These are phyloP conservation scores for Backusella westeae DNA, from an alignment of 192 early-diverging fungal species.

Conservation along the genomic window DNA sequence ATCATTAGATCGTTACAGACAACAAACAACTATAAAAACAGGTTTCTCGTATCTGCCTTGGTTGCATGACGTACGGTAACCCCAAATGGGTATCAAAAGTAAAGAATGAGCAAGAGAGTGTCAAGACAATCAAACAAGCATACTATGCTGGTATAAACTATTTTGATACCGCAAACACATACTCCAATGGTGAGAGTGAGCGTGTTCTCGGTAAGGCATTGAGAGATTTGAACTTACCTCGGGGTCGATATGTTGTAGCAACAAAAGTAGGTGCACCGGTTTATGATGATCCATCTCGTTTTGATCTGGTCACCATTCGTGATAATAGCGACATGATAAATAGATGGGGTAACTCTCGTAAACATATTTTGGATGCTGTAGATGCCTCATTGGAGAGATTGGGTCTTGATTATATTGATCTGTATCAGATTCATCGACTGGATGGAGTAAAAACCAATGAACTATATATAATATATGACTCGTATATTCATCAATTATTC, in stretches of 20 bases:
- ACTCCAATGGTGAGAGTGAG: constrained; percentile 39
- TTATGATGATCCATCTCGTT: constrained; percentile 43
- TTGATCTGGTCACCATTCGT: background rate
- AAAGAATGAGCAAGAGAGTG: constrained; percentile 39
- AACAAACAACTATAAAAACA: background rate
- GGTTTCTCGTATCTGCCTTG: constrained; percentile 42
- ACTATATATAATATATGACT: background rate
- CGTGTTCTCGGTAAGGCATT: constrained; percentile 36
- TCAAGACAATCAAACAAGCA: constrained; percentile 48
- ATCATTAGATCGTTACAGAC: background rate
- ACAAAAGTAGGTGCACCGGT: constrained; percentile 60
- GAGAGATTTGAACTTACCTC: constrained; percentile 45
- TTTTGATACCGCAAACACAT: constrained; percentile 65
- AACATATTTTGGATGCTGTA: constrained; percentile 81
- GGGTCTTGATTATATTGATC: constrained; percentile 67
- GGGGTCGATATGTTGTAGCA: constrained; percentile 66
- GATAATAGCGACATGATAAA: constrained; percentile 40
- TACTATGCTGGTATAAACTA: constrained; percentile 77
- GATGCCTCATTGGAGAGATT: constrained; percentile 66
- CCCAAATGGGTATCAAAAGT: constrained; percentile 41
- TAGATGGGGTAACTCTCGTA: constrained; percentile 73
- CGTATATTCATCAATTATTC: background rate
- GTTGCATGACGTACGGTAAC: constrained; percentile 48
- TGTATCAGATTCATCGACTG: constrained; percentile 74
- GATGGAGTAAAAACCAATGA: constrained; percentile 23